Evolutionary conservation across 176 grass and related monocot species (phyloP), one percentile per base, ranked within the genome.

Genomic region (Elymus sibiricus): DNA sequence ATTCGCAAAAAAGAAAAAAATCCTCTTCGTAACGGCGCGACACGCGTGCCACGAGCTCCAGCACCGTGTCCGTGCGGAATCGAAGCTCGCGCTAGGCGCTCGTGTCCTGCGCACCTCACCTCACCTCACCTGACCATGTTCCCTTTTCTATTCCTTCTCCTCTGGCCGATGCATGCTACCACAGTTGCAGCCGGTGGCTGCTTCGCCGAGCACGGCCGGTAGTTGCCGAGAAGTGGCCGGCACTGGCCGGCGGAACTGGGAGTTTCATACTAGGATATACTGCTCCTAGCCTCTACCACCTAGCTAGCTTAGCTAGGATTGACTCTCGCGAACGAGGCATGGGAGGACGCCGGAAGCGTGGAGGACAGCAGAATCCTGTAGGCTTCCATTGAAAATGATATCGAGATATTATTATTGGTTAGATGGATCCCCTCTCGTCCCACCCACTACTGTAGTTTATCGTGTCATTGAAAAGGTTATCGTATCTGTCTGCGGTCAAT

Each of bases 391-490:
- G 58, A 32, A 84, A 88, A 77, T 51, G 62, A 76, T 82, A 56
- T 46, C 37, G n/a, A 42, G 37, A 55, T 32, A 74, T 59, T 7
- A 76, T 51, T 58, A 53, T 53, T 6, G 40, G 51, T 29, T 34
- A 34, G 14, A 15, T 47, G 49, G 60, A 84, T 79, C 64, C 34
- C 14, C 0, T 22, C 29, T 12, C 26, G n/a, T 72, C 40, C 69
- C 29, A 37, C n/a, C 78, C 44, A 49, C 51, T 63, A 56, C 49
- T 53, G 49, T 53, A 7, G 49, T 53, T 19, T 19, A 53, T 19
- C 49, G 2, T 58, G 5, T 21, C 59, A 88, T 83, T 78, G 24
- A 88, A 83, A 88, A 83, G 5, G 72, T 77, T 70, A 70, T 82
- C 71, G 28, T 14, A 7, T 60, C 71, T 21, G 24, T 35, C 71